Evolutionary conservation across 169 alveolate species (phyloP).

Genomic region (Cryptosporidium parvum): DNA sequence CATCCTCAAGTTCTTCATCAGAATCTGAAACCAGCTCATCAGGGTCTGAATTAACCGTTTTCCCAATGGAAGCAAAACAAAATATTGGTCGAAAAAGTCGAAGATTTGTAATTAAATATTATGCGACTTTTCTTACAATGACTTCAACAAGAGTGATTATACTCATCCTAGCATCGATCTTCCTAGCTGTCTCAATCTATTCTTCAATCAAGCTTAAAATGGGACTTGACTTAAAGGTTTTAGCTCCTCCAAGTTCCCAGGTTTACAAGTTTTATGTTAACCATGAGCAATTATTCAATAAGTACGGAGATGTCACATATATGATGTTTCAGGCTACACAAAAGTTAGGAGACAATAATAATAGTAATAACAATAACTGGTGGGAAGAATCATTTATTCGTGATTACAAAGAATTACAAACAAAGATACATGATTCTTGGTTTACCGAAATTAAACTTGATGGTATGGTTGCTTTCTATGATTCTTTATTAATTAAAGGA

Average conservation of each 20-base stretch:
- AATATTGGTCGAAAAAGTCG: constrained; percentile 70
- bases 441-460: constrained; percentile 68
- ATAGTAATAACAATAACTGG: constrained; percentile 18
- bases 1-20: constrained; percentile 8
- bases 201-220: constrained; percentile 48
- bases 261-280: constrained; percentile 67
- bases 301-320: constrained; percentile 70
- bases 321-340: constrained; percentile 73
- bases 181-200: constrained; percentile 53
- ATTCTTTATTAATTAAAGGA: constrained; percentile 54
- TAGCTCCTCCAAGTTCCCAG: constrained; percentile 70
- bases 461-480: constrained; percentile 71
- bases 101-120: constrained; percentile 59
- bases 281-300: constrained; percentile 63
- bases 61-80: constrained; percentile 68
- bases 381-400: constrained; percentile 42
- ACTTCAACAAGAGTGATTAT: constrained; percentile 46
- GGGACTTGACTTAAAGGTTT: constrained; percentile 67
- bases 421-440: constrained; percentile 53
- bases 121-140: constrained; percentile 74
- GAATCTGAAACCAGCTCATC: not conserved
- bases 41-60: constrained; percentile 37
- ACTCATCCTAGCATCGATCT: constrained; percentile 26
- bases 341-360: constrained; percentile 2
- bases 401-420: constrained; percentile 42